Conservation (phyloP, 73 alveolate species). For the Blepharisma japonicum region DNA sequence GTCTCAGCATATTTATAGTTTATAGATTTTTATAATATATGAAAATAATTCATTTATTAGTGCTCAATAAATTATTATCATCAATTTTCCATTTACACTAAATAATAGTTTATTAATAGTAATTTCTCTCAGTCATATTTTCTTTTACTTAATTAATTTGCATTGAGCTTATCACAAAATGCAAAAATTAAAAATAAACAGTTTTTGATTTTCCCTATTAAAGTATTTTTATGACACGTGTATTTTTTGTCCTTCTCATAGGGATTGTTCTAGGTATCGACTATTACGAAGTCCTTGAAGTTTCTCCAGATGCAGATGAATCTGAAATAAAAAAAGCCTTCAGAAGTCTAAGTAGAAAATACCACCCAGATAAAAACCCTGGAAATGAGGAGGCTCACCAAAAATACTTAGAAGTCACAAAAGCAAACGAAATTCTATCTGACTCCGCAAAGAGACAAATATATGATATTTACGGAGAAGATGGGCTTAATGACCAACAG, state of each 20-base stretch:
- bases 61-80: no score
- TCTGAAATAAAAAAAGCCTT: conserved; percentile 84
- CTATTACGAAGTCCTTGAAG: conserved; percentile 68
- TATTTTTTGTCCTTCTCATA: not conserved
- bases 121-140: no score
- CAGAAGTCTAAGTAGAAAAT: conserved; percentile 72
- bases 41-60: no score
- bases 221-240: not conserved
- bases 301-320: conserved; percentile 77
- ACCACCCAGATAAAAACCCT: conserved; percentile 92
- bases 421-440: conserved; percentile 87
- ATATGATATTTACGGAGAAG: conserved; percentile 92
- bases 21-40: no score
- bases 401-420: conserved; percentile 64
- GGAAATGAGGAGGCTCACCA: conserved; percentile 78
- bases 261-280: conserved; percentile 52
- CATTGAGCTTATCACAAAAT: no score
- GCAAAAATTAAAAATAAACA: no score
- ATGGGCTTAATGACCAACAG: conserved; percentile 68
- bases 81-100: no score
- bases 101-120: no score
- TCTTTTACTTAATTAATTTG: no score
- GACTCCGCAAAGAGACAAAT: conserved; percentile 84
- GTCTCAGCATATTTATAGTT: no score
- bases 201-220: not conserved